Evolutionary conservation across 257 asterid genomes (phyloP).

Genomic region (Solanum chilense): DNA sequence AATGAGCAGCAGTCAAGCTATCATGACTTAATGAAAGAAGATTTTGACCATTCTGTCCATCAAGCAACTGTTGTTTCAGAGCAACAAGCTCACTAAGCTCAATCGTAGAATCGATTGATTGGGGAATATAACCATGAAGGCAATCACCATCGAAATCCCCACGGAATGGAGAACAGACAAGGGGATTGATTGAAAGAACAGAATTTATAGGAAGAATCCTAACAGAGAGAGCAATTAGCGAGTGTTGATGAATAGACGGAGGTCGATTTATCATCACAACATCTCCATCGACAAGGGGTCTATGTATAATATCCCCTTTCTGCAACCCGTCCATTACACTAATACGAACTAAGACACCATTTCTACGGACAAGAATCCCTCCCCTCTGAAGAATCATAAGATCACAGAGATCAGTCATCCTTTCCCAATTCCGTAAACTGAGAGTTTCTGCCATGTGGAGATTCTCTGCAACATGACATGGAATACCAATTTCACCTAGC

Average conservation of each 20-base stretch:
- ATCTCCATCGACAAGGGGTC: slow-evolving; percentile 88
- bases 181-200: slow-evolving; percentile 73
- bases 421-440: slow-evolving; percentile 51
- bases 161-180: slow-evolving; percentile 73
- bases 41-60: slow-evolving; percentile 77
- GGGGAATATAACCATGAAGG: slow-evolving; percentile 92
- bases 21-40: slow-evolving; percentile 79
- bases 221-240: slow-evolving; percentile 71
- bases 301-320: slow-evolving; percentile 53
- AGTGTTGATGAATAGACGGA: slow-evolving; percentile 95
- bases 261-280: slow-evolving; percentile 74
- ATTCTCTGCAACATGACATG: slow-evolving; percentile 54
- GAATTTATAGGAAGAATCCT: slow-evolving; percentile 53
- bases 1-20: slow-evolving; percentile 80
- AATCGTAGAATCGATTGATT: slow-evolving; percentile 55
- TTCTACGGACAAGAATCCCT: slow-evolving; percentile 37
- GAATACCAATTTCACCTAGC: slow-evolving; percentile 75
- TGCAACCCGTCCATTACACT: slow-evolving; percentile 49
- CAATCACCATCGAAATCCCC: slow-evolving; percentile 99
- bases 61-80: slow-evolving; percentile 44
- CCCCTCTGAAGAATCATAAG: slow-evolving; percentile 45
- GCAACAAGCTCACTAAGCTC: slow-evolving; percentile 83
- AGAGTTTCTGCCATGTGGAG: slow-evolving; percentile 50
- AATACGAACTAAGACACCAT: slow-evolving; percentile 32
- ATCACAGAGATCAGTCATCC: slow-evolving; percentile 42